Conservation (phyloP, 2,329 filamentous ascomycete genomes). For the Byssochlamys sp. region DNA sequence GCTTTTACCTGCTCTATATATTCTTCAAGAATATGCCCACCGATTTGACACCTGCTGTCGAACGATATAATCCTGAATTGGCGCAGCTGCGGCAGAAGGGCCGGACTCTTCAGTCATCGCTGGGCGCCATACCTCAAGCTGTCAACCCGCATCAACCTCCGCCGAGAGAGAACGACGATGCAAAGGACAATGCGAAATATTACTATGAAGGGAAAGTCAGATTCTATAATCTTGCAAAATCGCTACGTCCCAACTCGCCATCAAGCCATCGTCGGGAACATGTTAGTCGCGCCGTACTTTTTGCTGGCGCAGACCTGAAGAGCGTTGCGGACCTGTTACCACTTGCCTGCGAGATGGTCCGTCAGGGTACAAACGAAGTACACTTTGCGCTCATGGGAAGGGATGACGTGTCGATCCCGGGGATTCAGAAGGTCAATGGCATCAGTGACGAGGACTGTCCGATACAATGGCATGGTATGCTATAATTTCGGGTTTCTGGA, state of each 20-base stretch:
- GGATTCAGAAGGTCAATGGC: slow-evolving; percentile 68
- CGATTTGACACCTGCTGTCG: slow-evolving; percentile 29
- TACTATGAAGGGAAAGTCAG: slow-evolving; percentile 61
- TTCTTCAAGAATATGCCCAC: slow-evolving; percentile 56
- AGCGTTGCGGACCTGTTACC: slow-evolving; percentile 66
- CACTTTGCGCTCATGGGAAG: slow-evolving; percentile 73
- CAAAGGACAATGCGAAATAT: slow-evolving; percentile 21
- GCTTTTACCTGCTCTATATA: slow-evolving; percentile 49
- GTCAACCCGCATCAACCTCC: slow-evolving; percentile 6
- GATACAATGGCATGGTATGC: slow-evolving; percentile 49
- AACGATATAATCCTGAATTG: slow-evolving; percentile 21
- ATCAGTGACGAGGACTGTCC: slow-evolving; percentile 59
- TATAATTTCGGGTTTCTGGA: slow-evolving; percentile 39
- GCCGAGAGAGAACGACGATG: slow-evolving; percentile 8
- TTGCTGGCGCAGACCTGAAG: slow-evolving; percentile 63
- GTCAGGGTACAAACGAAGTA: slow-evolving; percentile 59
- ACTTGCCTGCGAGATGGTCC: slow-evolving; percentile 77
- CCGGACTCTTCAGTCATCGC: slow-evolving; percentile 1
- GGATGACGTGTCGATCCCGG: slow-evolving; percentile 57
- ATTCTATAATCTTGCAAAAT: slow-evolving; percentile 55
- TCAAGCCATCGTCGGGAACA: slow-evolving; percentile 46
- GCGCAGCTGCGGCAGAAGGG: slow-evolving; percentile 10
- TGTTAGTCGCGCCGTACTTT: slow-evolving; percentile 57
- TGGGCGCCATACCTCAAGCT: background rate
- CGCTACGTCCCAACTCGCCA: slow-evolving; percentile 52